Evolutionary conservation across 75 land plant species (phyloP).

Genomic region (Pinus tabuliformis): DNA sequence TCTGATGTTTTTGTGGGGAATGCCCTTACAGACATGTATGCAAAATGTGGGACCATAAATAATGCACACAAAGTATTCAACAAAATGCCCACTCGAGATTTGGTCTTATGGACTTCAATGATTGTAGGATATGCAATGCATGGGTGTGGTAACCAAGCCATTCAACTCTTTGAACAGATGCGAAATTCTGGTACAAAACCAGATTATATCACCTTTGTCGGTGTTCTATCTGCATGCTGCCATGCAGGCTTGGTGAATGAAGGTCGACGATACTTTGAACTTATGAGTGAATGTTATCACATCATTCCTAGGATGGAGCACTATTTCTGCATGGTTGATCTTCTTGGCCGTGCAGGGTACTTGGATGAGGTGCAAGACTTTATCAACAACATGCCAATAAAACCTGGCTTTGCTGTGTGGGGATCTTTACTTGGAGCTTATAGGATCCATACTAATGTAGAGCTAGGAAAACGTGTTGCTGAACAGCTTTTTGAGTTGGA

Average conservation of each 20-base stretch:
- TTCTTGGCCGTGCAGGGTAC: conserved; percentile 17
- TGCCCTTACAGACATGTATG: conserved; percentile 13
- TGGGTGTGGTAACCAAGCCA: conserved; percentile 3
- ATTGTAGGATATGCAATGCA: conserved; percentile 11
- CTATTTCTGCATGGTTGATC: conserved; percentile 20
- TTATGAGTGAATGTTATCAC: conserved; percentile 8
- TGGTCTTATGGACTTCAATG: conserved; percentile 10
- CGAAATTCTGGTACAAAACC: not conserved
- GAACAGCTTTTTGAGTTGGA: conserved; percentile 4
- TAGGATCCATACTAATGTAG: not conserved
- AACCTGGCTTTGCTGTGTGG: not conserved
- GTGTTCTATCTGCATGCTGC: conserved; percentile 7
- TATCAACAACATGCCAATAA: conserved; percentile 11
- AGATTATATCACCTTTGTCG: conserved; percentile 8
- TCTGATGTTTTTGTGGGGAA: conserved; percentile 8
- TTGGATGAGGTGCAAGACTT: conserved; percentile 11
- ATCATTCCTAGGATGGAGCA: conserved; percentile 15
- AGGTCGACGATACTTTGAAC: conserved; percentile 1
- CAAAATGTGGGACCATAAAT: conserved; percentile 14
- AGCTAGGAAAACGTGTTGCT: not conserved
- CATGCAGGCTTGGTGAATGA: conserved; percentile 1
- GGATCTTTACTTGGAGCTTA: conserved; percentile 5
- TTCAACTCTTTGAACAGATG: conserved; percentile 5
- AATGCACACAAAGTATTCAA: conserved; percentile 7
- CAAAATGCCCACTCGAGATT: conserved; percentile 1